Evolutionary conservation across 2,329 filamentous ascomycete species (phyloP).

Genomic region (Xylariaceae sp.): DNA sequence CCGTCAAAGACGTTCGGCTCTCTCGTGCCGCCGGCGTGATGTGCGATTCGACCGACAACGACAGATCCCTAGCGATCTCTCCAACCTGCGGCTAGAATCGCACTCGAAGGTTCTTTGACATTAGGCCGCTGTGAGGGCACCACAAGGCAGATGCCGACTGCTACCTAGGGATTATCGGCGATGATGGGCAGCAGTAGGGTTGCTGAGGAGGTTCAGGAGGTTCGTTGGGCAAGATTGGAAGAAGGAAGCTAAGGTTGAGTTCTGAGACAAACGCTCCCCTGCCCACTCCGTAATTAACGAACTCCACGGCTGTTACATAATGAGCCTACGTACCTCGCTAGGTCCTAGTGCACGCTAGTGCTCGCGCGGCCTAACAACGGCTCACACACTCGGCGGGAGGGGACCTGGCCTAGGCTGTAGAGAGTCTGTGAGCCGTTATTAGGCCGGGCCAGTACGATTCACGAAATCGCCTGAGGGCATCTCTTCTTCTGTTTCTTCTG

Average conservation of each 20-base stretch:
- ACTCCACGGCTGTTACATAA: background rate
- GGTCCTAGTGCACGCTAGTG: background rate
- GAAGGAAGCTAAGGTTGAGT: background rate
- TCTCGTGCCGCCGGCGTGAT: background rate
- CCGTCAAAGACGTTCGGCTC: background rate
- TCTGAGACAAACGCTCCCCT: background rate
- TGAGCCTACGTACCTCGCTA: background rate
- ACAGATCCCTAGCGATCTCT: background rate
- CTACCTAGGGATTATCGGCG: background rate
- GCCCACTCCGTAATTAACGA: background rate
- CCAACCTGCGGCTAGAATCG: background rate
- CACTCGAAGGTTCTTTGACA: background rate
- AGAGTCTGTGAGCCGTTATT: background rate
- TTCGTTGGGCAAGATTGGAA: background rate
- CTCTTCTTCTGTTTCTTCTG: too few species aligned
- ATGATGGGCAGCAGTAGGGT: background rate
- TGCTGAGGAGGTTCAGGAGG: too few species aligned
- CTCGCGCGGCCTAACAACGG: background rate
- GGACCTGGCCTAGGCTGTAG: background rate
- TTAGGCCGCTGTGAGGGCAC: background rate
- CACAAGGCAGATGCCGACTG: background rate
- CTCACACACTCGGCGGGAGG: background rate
- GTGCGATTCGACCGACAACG: background rate
- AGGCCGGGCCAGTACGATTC: background rate
- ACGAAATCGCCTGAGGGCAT: background rate